phyloP scores from a whole-genome alignment of 331 rosid genomes.

The Cucumis variabilis region DNA sequence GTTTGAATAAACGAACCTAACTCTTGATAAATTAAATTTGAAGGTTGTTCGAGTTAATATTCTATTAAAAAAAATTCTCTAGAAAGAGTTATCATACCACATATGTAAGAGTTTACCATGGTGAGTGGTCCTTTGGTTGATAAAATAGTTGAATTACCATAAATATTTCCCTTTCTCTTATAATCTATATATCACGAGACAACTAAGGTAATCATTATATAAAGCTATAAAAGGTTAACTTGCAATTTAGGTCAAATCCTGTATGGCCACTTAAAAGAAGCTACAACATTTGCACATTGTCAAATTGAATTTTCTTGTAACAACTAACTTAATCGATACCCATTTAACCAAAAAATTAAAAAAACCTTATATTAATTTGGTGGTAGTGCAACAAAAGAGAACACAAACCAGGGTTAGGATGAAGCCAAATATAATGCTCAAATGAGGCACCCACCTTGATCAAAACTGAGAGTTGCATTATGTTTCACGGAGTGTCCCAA shows the following conservation, averaged over 20 bases:
- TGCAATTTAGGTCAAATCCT: not conserved
- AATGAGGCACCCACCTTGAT: not conserved
- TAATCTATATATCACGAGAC: not conserved
- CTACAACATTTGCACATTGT: not conserved
- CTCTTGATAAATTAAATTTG: constrained; percentile 8
- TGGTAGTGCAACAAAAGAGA: not conserved
- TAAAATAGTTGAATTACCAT: not conserved
- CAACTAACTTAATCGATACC: not conserved
- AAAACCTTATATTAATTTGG: not conserved
- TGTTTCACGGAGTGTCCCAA: not conserved
- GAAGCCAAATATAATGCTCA: not conserved
- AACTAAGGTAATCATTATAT: not conserved
- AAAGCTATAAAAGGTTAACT: not conserved
- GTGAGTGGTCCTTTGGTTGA: not conserved
- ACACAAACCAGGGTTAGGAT: not conserved
- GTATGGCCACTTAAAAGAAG: not conserved
- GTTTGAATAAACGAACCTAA: constrained; percentile 26
- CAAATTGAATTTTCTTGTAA: not conserved
- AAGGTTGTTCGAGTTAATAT: not conserved
- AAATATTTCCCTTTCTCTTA: not conserved
- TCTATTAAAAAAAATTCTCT: not conserved
- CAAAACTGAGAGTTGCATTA: not conserved
- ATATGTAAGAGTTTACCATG: not conserved
- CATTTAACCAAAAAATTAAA: not conserved
- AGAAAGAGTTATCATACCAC: not conserved